Base-by-base conservation (phyloP, 2,329 filamentous ascomycete species). In the Colletotrichum cuscutae region DNA sequence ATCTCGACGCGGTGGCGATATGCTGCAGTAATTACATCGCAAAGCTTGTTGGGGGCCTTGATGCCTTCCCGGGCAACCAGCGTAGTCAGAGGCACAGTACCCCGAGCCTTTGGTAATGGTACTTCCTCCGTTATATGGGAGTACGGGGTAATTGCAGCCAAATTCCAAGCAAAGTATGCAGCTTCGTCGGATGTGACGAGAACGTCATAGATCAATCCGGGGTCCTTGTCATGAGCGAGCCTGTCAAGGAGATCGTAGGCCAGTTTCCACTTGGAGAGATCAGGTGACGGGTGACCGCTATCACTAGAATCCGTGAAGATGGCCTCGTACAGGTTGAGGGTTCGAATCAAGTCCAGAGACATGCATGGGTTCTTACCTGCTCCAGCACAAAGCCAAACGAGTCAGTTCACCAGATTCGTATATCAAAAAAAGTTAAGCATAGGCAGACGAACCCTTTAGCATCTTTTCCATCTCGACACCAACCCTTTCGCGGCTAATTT, bases 401-500 rank as follows among this genome's bases (percentile, higher is more conserved):
- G 62, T 65, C 32, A 65, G 62, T 65, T n/a, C 1, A 11, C 5
- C 5, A 7, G 11, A 52, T 28, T 35, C 7, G 35, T 56, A 12
- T 5, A 42, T 19, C 15, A 54, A 22, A 11, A 11, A 7, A 59
- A n/a, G 4, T 5, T 7, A 35, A 49, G 19, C 52, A 28, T 19
- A 13, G 24, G 9, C 46, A 11, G 11, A 60, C 75, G 71, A 80
- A 89, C 94, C 93, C 82, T 90, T 92, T 22, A 98, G 85, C 91
- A 97, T 97, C 86, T 98, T 98, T 79, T 96, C 94, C 4, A 98
- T 78, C 80, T 99, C 97, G 4, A 93, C 89, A 0, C 95, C 94
- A 1, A 99, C 92, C 70, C 97, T 89, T 82, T 99, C 97, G 67
- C 95, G 91, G 78, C 94, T 98, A 76, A 99, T 98, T 81, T 99